Base-by-base conservation (phyloP, 2,329 filamentous ascomycete species). In the Orbilia ellipsospora region DNA sequence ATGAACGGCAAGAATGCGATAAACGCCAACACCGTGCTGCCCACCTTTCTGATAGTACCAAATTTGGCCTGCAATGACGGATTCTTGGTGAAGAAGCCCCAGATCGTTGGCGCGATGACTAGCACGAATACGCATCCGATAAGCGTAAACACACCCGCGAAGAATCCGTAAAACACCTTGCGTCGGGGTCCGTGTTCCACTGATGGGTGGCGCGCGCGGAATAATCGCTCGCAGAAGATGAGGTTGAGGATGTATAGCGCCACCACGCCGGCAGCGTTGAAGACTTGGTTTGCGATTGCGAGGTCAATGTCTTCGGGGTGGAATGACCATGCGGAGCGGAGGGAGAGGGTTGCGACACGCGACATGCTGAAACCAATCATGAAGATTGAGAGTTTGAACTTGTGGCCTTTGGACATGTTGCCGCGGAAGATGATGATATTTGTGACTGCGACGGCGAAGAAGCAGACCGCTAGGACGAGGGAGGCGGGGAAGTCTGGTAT, bases 241-340 rank as follows among this genome's bases (percentile, higher is more conserved):
- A 96, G 83, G 83, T 96, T 95, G 82, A 93, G 84, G 79, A 94
- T 83, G 82, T 92, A 94, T 26, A 96, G 84, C 6, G 96, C 82
- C 40, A 96, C 81, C 15, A 93, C 88, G 50, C 92, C 92, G 0
- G 90, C 89, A 52, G 89, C 88, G 69, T 92, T 87, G 79, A 95
- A 89, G 80, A 95, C 87, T 77, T 85, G 85, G 2, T 91, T 88
- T 6, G 90, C 88, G 73, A 89, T 86, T 79, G 83, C 84, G 67
- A 88, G 78, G 66, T 81, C 78, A 61, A 82, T 73, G 78, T 84
- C 81, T 64, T 52, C 77, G 0, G 84, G 84, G 40, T 82, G 78
- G 45, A 82, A 82, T 23, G 86, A 85, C 87, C 86, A 88, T 65
- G 82, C 85, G 78, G 88, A 86, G 67, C 86, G 85, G 78, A 87